phyloP scores from a whole-genome alignment of 225 moss, liverwort and hornwort genomes.

The Lunularia cruciata region DNA sequence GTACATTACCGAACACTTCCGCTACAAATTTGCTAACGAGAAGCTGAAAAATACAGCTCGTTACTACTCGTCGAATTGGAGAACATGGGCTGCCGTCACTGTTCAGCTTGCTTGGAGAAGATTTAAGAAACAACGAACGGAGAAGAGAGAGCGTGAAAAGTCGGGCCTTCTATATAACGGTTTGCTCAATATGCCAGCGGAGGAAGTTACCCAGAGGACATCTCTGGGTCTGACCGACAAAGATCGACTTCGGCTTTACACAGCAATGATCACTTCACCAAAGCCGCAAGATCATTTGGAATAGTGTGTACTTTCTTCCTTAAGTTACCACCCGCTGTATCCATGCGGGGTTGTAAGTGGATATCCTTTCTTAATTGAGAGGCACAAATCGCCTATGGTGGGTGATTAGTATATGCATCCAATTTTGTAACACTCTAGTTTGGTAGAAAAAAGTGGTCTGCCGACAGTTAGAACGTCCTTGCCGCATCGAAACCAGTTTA shows the following conservation, averaged over 20 bases:
- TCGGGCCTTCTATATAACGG: background rate
- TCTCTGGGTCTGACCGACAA: slow-evolving; percentile 35
- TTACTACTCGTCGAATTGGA: slow-evolving; percentile 50
- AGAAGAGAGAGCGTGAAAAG: slow-evolving; percentile 23
- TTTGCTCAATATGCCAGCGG: background rate
- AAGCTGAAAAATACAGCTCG: slow-evolving; percentile 46
- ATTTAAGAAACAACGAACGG: slow-evolving; percentile 37
- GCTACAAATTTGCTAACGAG: slow-evolving; percentile 38
- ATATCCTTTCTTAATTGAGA: too few relatives aligned
- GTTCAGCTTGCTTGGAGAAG: slow-evolving; percentile 48
- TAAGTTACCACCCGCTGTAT: too few relatives aligned
- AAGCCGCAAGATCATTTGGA: slow-evolving; percentile 50
- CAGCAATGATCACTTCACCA: slow-evolving; percentile 50
- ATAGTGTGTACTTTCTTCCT: too few relatives aligned
- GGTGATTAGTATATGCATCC: too few relatives aligned
- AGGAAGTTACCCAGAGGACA: slow-evolving; percentile 10
- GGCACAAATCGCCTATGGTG: too few relatives aligned
- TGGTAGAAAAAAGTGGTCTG: too few relatives aligned
- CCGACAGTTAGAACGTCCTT: too few relatives aligned
- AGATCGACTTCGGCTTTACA: slow-evolving; percentile 47
- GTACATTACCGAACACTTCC: slow-evolving; percentile 47
- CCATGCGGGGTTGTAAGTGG: too few relatives aligned
- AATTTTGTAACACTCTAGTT: too few relatives aligned
- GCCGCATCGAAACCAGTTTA: too few relatives aligned
- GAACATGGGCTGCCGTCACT: slow-evolving; percentile 49